These are phyloP conservation scores for Teratosphaeria pseudoeucalypti DNA, from an alignment of 2,329 filamentous ascomycete species.

Conservation along the genomic window DNA sequence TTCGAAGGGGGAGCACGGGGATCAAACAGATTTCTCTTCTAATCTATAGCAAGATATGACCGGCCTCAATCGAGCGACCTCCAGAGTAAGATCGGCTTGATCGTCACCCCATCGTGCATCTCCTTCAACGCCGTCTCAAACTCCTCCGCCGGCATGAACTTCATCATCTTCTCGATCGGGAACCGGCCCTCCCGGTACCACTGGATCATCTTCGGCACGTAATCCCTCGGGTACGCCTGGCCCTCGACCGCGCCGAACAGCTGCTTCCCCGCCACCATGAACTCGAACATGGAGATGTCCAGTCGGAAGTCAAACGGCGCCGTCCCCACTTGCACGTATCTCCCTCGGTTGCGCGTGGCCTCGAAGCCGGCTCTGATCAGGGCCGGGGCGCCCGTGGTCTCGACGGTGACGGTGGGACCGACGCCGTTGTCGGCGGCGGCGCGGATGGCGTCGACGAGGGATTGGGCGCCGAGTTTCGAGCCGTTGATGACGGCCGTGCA, in stretches of 20 bases:
- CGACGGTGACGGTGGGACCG: conserved; percentile 38
- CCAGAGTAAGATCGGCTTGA: conserved; percentile 35
- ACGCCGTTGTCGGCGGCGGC: conserved; percentile 25
- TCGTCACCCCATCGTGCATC: conserved; percentile 31
- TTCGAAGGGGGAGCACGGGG: too few species aligned
- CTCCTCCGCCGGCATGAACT: conserved; percentile 34
- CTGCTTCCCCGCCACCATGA: conserved; percentile 39
- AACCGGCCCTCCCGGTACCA: conserved; percentile 40
- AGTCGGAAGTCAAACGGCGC: conserved; percentile 35
- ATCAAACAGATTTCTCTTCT: too few species aligned
- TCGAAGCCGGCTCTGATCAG: conserved; percentile 35
- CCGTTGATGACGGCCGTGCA: conserved; percentile 31
- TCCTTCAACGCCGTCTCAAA: conserved; percentile 32
- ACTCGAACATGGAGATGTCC: conserved; percentile 32
- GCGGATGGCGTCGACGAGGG: conserved; percentile 27
- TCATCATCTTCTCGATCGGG: conserved; percentile 37
- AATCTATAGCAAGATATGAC: too few species aligned
- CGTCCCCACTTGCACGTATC: conserved; percentile 42
- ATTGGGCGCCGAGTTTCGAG: conserved; percentile 24
- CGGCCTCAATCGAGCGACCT: conserved; percentile 5
- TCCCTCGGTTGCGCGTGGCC: conserved; percentile 35
- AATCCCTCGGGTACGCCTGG: conserved; percentile 32
- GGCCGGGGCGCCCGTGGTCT: conserved; percentile 39
- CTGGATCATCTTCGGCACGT: conserved; percentile 39
- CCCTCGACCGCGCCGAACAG: conserved; percentile 42